Evolutionary conservation across 805 yeast species (phyloP).

Genomic region (Yarrowia keelungensis): DNA sequence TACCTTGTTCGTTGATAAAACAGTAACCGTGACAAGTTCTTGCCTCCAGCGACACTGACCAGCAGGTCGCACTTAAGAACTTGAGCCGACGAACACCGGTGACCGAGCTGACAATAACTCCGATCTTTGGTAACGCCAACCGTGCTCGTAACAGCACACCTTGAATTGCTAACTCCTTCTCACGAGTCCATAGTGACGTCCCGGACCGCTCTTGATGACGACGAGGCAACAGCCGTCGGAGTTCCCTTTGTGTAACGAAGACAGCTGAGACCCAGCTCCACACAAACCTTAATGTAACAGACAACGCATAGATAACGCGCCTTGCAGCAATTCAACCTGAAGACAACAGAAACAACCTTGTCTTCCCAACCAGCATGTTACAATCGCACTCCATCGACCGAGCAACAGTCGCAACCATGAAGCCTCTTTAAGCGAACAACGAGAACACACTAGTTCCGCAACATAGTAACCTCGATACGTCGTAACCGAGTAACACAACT

Average conservation of each 20-base stretch:
- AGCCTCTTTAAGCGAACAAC: constrained; percentile 1
- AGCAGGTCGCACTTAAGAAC: neutral
- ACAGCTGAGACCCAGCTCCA: neutral
- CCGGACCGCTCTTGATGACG: constrained; percentile 10
- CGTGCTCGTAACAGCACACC: neutral
- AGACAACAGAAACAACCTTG: neutral
- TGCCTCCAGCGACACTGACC: neutral
- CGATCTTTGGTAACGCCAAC: neutral
- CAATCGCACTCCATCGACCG: constrained; percentile 2
- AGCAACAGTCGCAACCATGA: neutral
- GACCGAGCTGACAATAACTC: neutral
- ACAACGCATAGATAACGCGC: neutral
- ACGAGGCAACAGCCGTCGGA: constrained; percentile 1
- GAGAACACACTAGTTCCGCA: neutral
- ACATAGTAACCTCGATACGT: neutral
- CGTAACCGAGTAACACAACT: neutral
- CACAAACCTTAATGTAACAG: neutral
- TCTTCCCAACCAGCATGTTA: neutral
- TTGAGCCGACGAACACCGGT: neutral
- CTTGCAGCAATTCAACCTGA: neutral
- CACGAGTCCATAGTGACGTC: constrained; percentile 3
- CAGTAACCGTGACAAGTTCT: neutral
- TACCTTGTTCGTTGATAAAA: neutral
- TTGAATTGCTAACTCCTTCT: constrained; percentile 4
- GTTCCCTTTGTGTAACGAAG: neutral